Conservation (phyloP, 140 eudicot species). For the Ambrosia hybrid region DNA sequence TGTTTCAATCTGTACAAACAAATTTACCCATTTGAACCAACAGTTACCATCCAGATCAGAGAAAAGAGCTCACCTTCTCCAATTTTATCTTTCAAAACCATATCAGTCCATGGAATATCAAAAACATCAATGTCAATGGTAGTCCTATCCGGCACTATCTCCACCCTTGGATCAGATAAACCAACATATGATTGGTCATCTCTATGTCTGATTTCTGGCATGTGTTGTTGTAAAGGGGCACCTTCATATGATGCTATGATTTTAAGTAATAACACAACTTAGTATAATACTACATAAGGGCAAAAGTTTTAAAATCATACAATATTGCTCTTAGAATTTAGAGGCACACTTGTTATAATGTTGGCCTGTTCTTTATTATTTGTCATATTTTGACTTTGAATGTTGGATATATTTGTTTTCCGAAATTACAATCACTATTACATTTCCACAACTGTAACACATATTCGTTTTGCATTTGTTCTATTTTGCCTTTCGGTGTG, state of each 20-base stretch:
- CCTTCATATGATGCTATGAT: conserved; percentile 18
- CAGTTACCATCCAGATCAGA: conserved; percentile 12
- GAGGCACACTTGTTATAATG: no score
- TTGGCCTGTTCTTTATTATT: no score
- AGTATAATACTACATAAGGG: neutral
- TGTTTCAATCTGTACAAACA: neutral
- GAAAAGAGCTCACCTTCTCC: conserved; percentile 68
- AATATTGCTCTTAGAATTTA: no score
- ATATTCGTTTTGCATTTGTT: no score
- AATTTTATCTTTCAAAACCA: conserved; percentile 73
- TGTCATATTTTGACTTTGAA: no score
- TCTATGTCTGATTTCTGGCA: conserved; percentile 25
- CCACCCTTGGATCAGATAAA: conserved; percentile 38
- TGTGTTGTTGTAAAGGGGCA: conserved; percentile 30
- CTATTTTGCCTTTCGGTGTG: no score
- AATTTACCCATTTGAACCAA: conserved; percentile 4
- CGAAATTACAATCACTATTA: no score
- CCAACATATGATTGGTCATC: conserved; percentile 34
- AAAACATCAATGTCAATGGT: conserved; percentile 69
- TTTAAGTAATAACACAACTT: neutral
- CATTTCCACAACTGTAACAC: no score
- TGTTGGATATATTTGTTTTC: no score
- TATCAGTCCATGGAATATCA: conserved; percentile 84
- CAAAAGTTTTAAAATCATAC: no score
- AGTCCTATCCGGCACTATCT: conserved; percentile 32